These are phyloP conservation scores for Melampsora americana DNA, from an alignment of 1,284 basidiomycete genomes.

Conservation along the genomic window DNA sequence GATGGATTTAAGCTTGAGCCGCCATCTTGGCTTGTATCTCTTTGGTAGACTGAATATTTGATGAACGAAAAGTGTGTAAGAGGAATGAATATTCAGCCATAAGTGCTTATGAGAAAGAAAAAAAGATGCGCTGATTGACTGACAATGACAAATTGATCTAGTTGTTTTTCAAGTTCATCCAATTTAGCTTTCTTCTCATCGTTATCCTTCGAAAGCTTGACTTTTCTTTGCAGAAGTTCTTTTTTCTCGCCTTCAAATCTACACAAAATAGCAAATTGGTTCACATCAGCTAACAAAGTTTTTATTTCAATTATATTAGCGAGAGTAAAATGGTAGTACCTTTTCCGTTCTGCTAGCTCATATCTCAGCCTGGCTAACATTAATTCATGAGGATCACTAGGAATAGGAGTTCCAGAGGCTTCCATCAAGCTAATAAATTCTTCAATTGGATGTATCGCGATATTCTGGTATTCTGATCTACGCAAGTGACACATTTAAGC, in stretches of 20 bases:
- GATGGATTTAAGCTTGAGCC: constrained; percentile 23
- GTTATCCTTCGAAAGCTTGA: constrained; percentile 41
- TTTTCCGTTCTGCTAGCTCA: constrained; percentile 36
- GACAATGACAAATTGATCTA: constrained; percentile 39
- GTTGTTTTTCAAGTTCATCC: constrained; percentile 42
- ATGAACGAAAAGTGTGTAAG: not conserved
- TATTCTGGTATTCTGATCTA: constrained; percentile 41
- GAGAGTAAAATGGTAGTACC: constrained; percentile 5
- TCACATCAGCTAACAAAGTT: no score
- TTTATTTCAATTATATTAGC: not conserved
- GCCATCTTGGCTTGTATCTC: constrained; percentile 44
- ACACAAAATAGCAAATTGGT: not conserved
- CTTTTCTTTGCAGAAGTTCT: constrained; percentile 31
- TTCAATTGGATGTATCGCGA: constrained; percentile 41
- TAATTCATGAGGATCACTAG: constrained; percentile 23
- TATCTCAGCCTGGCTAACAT: constrained; percentile 32
- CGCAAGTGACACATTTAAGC: not conserved
- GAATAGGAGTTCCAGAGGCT: not conserved
- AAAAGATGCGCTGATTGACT: not conserved
- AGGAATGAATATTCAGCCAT: not conserved
- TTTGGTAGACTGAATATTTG: constrained; percentile 22
- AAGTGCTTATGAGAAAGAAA: not conserved
- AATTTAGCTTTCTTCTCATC: constrained; percentile 43
- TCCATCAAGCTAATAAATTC: constrained; percentile 27
- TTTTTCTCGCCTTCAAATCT: constrained; percentile 42